Conservation (phyloP, 169 alveolate species). For the Plasmodium inui region DNA sequence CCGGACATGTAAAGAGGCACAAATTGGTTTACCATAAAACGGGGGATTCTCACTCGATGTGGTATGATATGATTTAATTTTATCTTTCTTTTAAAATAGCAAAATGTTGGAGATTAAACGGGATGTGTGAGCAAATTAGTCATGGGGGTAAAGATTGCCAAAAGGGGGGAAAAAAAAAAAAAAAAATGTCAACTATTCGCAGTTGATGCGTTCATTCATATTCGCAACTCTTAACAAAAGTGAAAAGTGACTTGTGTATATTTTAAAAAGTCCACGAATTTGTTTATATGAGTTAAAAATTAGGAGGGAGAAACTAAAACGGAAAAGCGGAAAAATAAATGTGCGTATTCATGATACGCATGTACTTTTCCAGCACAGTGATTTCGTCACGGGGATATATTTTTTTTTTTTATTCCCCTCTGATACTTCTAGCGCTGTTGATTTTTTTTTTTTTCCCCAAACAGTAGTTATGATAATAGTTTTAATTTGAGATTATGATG, state of each 20-base stretch:
- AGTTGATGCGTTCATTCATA: background rate
- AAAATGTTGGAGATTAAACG: background rate
- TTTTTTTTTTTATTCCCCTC: background rate
- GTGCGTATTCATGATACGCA: background rate
- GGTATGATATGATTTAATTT: background rate
- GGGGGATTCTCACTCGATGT: background rate
- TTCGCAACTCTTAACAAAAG: background rate
- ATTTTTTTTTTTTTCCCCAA: background rate
- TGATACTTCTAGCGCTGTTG: background rate
- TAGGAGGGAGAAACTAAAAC: background rate
- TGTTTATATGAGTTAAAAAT: background rate
- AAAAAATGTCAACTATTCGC: conserved; percentile 3
- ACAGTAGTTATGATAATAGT: background rate
- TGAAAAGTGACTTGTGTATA: background rate
- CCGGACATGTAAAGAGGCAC: background rate
- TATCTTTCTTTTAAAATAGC: background rate
- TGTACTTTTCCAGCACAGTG: background rate
- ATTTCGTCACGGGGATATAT: background rate
- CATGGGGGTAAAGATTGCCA: background rate
- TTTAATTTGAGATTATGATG: background rate
- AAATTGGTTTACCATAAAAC: background rate
- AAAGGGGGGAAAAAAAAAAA: background rate
- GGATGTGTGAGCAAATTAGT: background rate
- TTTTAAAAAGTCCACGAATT: background rate
- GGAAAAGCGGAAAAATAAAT: background rate